Base-by-base conservation (phyloP, 2,329 filamentous ascomycete species). In the Fusarium siculi region DNA sequence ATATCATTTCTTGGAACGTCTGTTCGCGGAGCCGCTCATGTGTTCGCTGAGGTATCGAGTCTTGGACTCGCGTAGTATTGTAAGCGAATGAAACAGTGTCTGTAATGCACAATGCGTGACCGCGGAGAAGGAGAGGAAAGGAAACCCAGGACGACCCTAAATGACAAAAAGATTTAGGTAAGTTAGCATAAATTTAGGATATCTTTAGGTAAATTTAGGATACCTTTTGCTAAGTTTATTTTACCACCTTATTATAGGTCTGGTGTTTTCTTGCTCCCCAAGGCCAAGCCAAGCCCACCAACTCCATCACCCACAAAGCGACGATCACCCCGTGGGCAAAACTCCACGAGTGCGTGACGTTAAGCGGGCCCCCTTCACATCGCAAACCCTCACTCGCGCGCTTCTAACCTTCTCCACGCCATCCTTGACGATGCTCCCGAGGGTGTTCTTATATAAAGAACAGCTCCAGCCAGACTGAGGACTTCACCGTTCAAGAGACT, bases 341-440 rank as follows among this genome's bases (percentile, higher is more conserved):
- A 49, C 47, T 64, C 21, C 54, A 53, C 63, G 44, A 62, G 46
- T 67, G 70, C 59, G 76, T 78, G 74, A 76, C 76, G 76, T 72
- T 59, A 54, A 59, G 52, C 40, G 49, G 57, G 44, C 74, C 76
- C 12, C 76, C 70, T 63, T 52, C 58, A 77, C 74, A 66, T 34
- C 55, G 28, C 19, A 53, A 58, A 39, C 44, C 47, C 62, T 62
- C 43, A 78, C 77, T 78, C 76, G 76, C 64, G 76, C 76, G 76
- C 76, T 78, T 78, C 76, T 76, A 76, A 40, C 4, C 42, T 46
- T 61, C 73, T 75, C 73, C 76, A 78, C 69, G 68, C 54, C 30
- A 57, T 46, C 68, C 62, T 63, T 64, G 62, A 57, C 23, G 23
- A 58, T 30, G 23, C 2, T 23, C 25, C 5, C 19, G 32, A 18